Conservation (phyloP, 176 grass and related monocot species). For the Rhipidocladum racemiflorum region DNA sequence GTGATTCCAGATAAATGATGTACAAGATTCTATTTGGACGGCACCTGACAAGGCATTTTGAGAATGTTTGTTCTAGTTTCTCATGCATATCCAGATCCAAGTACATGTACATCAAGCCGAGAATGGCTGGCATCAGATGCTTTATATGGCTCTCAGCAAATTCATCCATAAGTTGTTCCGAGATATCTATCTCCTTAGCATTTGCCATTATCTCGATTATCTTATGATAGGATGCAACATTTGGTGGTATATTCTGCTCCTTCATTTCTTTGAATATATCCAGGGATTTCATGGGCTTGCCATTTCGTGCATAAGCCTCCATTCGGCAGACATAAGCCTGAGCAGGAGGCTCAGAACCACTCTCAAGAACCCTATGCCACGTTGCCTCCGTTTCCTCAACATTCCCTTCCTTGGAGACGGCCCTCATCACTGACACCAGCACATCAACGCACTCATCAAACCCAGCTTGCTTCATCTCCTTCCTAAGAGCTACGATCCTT, state of each 20-base stretch:
- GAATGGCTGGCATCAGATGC: slow-evolving; percentile 86
- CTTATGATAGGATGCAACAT: slow-evolving; percentile 82
- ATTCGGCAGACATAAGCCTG: slow-evolving; percentile 88
- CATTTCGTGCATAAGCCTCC: slow-evolving; percentile 60
- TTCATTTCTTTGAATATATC: slow-evolving; percentile 89
- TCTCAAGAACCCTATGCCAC: slow-evolving; percentile 63
- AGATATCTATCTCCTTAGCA: slow-evolving; percentile 49
- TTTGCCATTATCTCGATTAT: slow-evolving; percentile 89
- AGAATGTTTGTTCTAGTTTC: slow-evolving; percentile 61
- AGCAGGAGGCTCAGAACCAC: slow-evolving; percentile 57
- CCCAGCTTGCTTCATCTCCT: slow-evolving; percentile 62
- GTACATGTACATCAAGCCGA: slow-evolving; percentile 76
- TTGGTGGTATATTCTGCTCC: slow-evolving; percentile 48
- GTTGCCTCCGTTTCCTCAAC: slow-evolving; percentile 71
- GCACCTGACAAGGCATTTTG: slow-evolving; percentile 63
- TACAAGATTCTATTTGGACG: slow-evolving; percentile 76
- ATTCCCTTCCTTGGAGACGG: slow-evolving; percentile 84
- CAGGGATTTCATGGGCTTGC: slow-evolving; percentile 78
- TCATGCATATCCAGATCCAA: slow-evolving; percentile 82
- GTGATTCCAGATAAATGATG: slow-evolving; percentile 78
- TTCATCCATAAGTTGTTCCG: slow-evolving; percentile 66
- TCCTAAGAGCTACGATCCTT: slow-evolving; percentile 61
- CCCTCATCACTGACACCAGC: slow-evolving; percentile 83
- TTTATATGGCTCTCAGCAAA: slow-evolving; percentile 77
- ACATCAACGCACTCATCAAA: slow-evolving; percentile 76